Percentiles rank a stretch among this genome's conserved stretches.
Evolutionary conservation across 768 basidiomycete genomes (phyloP).

Genomic region (Lenzites betulinus): DNA sequence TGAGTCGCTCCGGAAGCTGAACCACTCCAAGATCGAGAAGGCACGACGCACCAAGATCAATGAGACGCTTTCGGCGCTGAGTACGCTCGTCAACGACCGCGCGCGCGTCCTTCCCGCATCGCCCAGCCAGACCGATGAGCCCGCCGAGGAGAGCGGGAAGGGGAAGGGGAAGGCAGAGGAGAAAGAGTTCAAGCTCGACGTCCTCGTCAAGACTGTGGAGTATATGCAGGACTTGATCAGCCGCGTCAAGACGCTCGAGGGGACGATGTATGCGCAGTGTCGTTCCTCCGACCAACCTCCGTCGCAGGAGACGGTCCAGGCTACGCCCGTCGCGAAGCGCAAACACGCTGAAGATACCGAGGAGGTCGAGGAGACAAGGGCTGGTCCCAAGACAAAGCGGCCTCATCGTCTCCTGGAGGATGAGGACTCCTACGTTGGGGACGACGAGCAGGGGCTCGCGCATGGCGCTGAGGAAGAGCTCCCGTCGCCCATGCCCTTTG

Average conservation of each 20-base stretch:
- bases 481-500: conserved; percentile 20
- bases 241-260: conserved; percentile 47
- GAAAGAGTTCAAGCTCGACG: conserved; percentile 92
- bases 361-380: neutral
- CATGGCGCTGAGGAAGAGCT: conserved; percentile 27
- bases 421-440: conserved; percentile 19
- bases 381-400: conserved; percentile 2
- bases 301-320: neutral
- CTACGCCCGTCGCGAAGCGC: conserved; percentile 23
- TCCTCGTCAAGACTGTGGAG: conserved; percentile 78
- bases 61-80: conserved; percentile 77
- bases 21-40: conserved; percentile 95
- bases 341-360: conserved; percentile 17
- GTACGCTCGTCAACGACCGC: conserved; percentile 62
- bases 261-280: conserved; percentile 13
- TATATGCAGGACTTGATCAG: conserved; percentile 73
- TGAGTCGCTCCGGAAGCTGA: conserved; percentile 87
- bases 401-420: conserved; percentile 9
- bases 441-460: conserved; percentile 23
- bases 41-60: conserved; percentile 95
- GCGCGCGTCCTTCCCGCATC: conserved; percentile 30
- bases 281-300: neutral
- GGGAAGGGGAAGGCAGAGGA: conserved; percentile 65
- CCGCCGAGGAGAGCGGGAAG: conserved; percentile 45
- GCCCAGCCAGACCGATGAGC: conserved; percentile 34